phyloP scores from a whole-genome alignment of 208 protist species.

The Trichomonas tenax region DNA sequence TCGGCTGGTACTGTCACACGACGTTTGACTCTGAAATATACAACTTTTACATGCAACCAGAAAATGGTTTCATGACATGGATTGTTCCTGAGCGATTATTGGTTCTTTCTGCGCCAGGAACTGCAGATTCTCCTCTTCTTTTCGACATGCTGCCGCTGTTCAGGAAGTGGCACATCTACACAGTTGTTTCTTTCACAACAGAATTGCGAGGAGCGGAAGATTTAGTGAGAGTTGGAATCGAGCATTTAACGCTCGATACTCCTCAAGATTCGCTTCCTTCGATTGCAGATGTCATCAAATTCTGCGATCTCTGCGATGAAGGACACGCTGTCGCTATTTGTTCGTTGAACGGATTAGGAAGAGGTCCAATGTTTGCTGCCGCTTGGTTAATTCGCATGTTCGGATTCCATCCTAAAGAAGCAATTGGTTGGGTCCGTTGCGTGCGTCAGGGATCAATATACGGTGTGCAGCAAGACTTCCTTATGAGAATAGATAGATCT shows the following conservation, averaged over 20 bases:
- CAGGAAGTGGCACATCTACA: neutral
- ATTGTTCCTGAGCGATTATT: neutral
- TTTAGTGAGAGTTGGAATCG: neutral
- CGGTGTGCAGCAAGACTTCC: neutral
- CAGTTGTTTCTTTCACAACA: neutral
- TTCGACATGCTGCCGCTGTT: neutral
- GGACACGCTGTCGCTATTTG: neutral
- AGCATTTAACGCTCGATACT: neutral
- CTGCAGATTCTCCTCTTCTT: neutral
- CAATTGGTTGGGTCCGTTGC: neutral
- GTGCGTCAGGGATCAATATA: neutral
- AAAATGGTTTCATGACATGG: conserved; percentile 18
- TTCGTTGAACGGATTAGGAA: neutral
- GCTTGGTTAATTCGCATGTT: neutral
- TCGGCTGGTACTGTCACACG: neutral
- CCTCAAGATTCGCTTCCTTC: neutral
- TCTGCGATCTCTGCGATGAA: neutral
- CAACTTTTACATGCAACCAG: conserved; percentile 3
- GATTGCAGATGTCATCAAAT: neutral
- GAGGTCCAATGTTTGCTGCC: neutral
- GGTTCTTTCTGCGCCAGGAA: neutral
- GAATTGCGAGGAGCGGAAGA: neutral
- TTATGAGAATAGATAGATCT: neutral
- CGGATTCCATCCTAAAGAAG: conserved; percentile 3
- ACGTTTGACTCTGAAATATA: neutral